These are phyloP conservation scores for Xylariomycetidae sp. DNA, from an alignment of 2,329 filamentous ascomycete genomes.

Conservation along the genomic window DNA sequence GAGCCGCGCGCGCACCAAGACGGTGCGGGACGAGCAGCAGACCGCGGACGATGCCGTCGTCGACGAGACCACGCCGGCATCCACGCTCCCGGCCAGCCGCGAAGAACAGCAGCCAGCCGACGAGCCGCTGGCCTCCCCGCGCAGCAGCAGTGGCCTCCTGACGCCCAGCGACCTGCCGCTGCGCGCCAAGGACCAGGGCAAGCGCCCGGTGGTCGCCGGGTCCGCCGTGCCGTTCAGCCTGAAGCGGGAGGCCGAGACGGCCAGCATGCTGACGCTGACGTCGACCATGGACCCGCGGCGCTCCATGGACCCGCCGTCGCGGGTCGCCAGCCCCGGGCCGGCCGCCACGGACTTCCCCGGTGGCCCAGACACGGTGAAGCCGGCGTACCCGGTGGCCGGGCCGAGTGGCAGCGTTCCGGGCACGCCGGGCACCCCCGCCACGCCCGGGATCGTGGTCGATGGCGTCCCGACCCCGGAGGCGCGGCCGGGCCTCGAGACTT, in stretches of 20 bases:
- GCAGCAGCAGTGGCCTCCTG: slow-evolving; percentile 24
- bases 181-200: slow-evolving; percentile 48
- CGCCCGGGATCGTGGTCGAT: slow-evolving; percentile 6
- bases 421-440: slow-evolving; percentile 6
- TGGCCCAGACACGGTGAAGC: slow-evolving; percentile 9
- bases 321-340: slow-evolving; percentile 26
- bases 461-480: slow-evolving; percentile 4
- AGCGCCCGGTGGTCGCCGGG: slow-evolving; percentile 60
- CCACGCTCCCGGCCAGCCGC: slow-evolving; percentile 35
- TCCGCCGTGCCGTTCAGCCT: slow-evolving; percentile 70
- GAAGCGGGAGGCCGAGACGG: slow-evolving; percentile 55
- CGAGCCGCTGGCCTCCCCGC: slow-evolving; percentile 19
- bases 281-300: slow-evolving; percentile 30
- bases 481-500: slow-evolving; percentile 41
- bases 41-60: slow-evolving; percentile 19
- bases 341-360: slow-evolving; percentile 7
- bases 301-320: slow-evolving; percentile 26
- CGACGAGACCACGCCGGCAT: slow-evolving; percentile 37
- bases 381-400: slow-evolving; percentile 7
- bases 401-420: background rate
- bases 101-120: slow-evolving; percentile 27
- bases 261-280: slow-evolving; percentile 63
- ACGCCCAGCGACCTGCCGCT: slow-evolving; percentile 33
- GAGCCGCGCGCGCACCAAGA: slow-evolving; percentile 37
- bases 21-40: slow-evolving; percentile 48